Conservation (phyloP, 768 basidiomycete genomes). For the Trametes gibbosa region DNA sequence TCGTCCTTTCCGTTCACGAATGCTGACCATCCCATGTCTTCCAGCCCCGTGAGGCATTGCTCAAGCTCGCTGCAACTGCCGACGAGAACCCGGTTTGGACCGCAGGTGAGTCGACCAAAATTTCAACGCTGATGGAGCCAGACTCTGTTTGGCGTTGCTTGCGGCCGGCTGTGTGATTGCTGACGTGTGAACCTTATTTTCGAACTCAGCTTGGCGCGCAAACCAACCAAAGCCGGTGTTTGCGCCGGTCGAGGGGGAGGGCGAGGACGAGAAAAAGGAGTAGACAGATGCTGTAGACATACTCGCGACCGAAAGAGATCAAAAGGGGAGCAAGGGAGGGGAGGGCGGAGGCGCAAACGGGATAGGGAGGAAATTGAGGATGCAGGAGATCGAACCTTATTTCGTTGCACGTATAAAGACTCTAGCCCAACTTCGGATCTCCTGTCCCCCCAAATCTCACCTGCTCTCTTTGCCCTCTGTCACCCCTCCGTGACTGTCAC, state of each 20-base stretch:
- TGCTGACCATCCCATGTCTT: constrained; percentile 6
- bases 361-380: constrained; percentile 34
- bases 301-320: background rate
- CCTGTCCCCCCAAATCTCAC: constrained; percentile 72
- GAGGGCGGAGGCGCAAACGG: constrained; percentile 23
- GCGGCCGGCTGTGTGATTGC: constrained; percentile 33
- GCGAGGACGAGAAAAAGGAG: constrained; percentile 54
- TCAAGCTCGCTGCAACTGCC: constrained; percentile 82
- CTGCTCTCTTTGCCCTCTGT: constrained; percentile 30
- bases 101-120: constrained; percentile 54
- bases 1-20: background rate
- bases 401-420: constrained; percentile 79
- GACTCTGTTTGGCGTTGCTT: constrained; percentile 45
- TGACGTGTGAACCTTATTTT: constrained; percentile 29
- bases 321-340: constrained; percentile 21
- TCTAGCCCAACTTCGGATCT: constrained; percentile 58
- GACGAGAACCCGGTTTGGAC: constrained; percentile 85
- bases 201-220: constrained; percentile 69
- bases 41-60: constrained; percentile 94
- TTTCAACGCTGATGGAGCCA: constrained; percentile 24
- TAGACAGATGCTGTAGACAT: constrained; percentile 27
- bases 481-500: constrained; percentile 67
- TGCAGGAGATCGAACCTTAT: constrained; percentile 86
- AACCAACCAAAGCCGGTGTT: constrained; percentile 90
- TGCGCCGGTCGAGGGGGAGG: constrained; percentile 53